Conservation (phyloP, 139 green algal species). For the Chlorella sp. region DNA sequence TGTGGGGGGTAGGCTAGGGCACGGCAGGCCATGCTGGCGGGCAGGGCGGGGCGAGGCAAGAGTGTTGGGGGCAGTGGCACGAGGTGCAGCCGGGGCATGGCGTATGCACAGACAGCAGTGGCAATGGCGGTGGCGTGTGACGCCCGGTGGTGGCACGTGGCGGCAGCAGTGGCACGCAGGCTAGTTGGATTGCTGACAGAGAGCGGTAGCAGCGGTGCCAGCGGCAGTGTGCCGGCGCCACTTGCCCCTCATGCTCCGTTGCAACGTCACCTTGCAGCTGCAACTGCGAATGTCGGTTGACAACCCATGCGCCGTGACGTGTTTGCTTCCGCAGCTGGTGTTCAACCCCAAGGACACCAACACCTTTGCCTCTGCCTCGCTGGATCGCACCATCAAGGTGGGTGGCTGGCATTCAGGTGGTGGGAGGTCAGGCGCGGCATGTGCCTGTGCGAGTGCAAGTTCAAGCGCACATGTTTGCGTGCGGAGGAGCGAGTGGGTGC, state of each 20-base stretch:
- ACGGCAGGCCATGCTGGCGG: background rate
- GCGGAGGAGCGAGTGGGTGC: no score
- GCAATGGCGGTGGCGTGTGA: no score
- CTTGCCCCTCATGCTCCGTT: no score
- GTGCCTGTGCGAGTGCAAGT: no score
- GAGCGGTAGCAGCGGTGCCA: no score
- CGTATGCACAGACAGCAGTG: background rate
- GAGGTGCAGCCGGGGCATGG: background rate
- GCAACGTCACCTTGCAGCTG: background rate
- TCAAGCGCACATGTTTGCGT: no score
- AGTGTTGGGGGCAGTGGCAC: background rate
- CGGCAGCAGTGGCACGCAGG: no score
- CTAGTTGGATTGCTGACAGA: no score
- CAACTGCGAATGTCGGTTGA: no score
- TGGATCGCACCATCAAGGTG: conserved; percentile 98
- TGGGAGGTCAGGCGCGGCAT: no score
- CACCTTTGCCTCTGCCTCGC: conserved; percentile 97
- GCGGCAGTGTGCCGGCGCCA: background rate
- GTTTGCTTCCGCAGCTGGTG: conserved; percentile 72
- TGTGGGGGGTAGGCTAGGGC: conserved; percentile 18
- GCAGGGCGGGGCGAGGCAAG: background rate
- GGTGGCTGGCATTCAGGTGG: background rate
- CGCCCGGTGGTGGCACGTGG: no score
- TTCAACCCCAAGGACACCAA: conserved; percentile 99
- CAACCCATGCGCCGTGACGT: no score